phyloP scores from a whole-genome alignment of 768 basidiomycete genomes.

The Hericium alpestre region DNA sequence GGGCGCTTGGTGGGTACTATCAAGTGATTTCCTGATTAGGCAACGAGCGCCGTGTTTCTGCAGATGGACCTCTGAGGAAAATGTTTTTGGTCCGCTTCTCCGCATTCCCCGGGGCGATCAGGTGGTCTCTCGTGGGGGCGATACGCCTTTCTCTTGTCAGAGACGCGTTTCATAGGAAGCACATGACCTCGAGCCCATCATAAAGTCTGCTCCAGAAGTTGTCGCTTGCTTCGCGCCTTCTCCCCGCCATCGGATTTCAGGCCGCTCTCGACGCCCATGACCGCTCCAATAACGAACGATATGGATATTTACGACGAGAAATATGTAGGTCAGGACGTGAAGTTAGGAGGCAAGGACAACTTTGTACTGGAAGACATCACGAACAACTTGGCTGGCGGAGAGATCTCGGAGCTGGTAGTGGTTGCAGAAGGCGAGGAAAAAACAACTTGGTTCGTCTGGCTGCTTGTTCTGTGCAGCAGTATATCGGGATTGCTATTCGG shows the following conservation, averaged over 20 bases:
- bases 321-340: not conserved
- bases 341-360: not conserved
- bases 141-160: not conserved
- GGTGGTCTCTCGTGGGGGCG: not conserved
- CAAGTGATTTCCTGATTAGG: not conserved
- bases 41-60: not conserved
- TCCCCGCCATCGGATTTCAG: not conserved
- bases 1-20: not conserved
- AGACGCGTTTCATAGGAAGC: not conserved
- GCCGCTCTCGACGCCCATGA: not conserved
- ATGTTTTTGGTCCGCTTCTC: not conserved
- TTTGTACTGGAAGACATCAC: not conserved
- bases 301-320: conserved; percentile 2
- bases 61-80: not conserved
- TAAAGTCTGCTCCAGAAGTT: not conserved
- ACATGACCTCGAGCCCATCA: not conserved
- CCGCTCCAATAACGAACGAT: not conserved
- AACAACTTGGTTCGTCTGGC: conserved; percentile 68
- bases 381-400: conserved; percentile 22
- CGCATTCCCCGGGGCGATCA: not conserved
- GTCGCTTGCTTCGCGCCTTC: not conserved
- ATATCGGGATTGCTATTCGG: conserved; percentile 72
- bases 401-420: conserved; percentile 49
- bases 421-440: conserved; percentile 56
- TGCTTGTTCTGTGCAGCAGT: conserved; percentile 64